These are phyloP conservation scores for Erysimum cheiranthoides DNA, from an alignment of 345 rosid species.

Conservation along the genomic window DNA sequence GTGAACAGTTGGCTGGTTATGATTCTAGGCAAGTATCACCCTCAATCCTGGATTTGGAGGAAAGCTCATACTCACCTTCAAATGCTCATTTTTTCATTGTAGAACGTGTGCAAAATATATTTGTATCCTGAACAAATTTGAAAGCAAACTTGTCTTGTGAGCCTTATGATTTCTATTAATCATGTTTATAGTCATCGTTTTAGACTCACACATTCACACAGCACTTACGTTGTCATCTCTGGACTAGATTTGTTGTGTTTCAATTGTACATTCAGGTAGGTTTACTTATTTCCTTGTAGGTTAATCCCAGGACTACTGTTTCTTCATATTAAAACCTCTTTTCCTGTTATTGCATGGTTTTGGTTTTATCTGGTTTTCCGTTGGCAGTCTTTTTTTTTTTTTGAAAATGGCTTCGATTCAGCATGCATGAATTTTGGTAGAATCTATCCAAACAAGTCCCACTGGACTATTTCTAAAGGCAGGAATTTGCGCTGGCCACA, in stretches of 20 bases:
- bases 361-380: conserved; percentile 25
- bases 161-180: not conserved
- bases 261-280: conserved; percentile 2
- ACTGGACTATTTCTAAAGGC: conserved; percentile 3
- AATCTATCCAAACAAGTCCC: not conserved
- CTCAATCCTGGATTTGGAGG: conserved; percentile 16
- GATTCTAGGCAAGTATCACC: conserved; percentile 23
- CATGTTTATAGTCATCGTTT: not conserved
- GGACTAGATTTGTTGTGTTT: conserved; percentile 18
- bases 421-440: conserved; percentile 18
- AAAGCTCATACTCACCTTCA: conserved; percentile 1
- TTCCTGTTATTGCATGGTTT: conserved; percentile 25
- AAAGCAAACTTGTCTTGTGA: conserved; percentile 25
- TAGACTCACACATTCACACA: not conserved
- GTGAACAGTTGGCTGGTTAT: conserved; percentile 29
- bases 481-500: conserved; percentile 6
- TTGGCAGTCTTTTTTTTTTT: conserved; percentile 26
- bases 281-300: conserved; percentile 19
- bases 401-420: conserved; percentile 2
- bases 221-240: not conserved
- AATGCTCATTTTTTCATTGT: conserved; percentile 21
- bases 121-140: conserved; percentile 18
- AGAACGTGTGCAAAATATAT: conserved; percentile 24
- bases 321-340: not conserved
- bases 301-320: not conserved